Base-by-base conservation (phyloP, 2,329 filamentous ascomycete genomes). In the Gyromitra esculenta region DNA sequence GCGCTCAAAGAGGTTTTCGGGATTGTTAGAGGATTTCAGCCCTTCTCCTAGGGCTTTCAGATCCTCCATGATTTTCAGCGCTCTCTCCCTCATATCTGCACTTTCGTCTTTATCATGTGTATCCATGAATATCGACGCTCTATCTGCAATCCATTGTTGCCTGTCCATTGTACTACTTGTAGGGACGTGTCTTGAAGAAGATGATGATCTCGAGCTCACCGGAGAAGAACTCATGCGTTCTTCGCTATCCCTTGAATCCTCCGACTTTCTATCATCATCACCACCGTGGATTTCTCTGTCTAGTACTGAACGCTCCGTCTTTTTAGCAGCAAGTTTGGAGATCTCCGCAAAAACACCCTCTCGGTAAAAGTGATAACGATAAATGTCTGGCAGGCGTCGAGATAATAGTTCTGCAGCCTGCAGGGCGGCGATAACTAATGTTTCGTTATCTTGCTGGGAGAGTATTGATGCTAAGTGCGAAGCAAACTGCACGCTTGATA, bases 291-390 rank as follows among this genome's bases (percentile, higher is more conserved):
- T 82, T n/a, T 84, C 83, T 6, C 86, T 85, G 56, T 87, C 85
- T 18, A 79, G 43, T 37, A 71, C 65, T 18, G 77, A 69, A 25
- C 69, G 54, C 41, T 81, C 79, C 31, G 77, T 65, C 7, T 78
- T 68, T 13, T 76, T 76, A 37, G 76, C n/a, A 9, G 93, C 91
- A 41, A 99, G 86, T 82, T 94, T 95, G 39, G 90, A 88, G 66
- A 99, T 96, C 83, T 99, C 95, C 1, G 91, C 88, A 80, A 98
- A 94, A 56, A 99, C 96, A 45, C 96, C 96, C 84, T 99, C 96
- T 0, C 96, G 92, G 82, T 99, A 97, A 80, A 99, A 95, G 81
- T 99, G 96, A 81, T 97, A 97, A 35, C 93, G 91, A 82, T 99
- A 99, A 39, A 98, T 92, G 25, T 91, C 87, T 78, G 94, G 93